Evolutionary conservation across 345 rosid genomes (phyloP), one percentile per base, ranked within the genome.

Genomic region (Lagerstroemia speciosa): DNA sequence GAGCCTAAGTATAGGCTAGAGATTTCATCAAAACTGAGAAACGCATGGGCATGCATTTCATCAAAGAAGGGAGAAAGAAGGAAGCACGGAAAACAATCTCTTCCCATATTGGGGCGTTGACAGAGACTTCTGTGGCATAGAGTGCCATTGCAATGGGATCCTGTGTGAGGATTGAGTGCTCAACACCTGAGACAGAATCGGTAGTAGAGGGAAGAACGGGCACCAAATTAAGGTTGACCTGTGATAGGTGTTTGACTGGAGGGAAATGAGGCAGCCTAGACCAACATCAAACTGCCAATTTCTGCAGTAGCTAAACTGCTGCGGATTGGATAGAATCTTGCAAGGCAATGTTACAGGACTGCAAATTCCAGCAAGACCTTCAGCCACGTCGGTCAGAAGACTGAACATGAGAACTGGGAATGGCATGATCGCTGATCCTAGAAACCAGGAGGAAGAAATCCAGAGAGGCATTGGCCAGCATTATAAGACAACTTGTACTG

Each of bases 21-120:
- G 81, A 76, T 66, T 81, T 87, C 70, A 78, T 71, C 67, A 83
- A 79, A 72, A 83, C 73, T 22, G 84, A 81, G 69, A 82, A 74
- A 80, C 85, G 77, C 8, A 75, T 78, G 1, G 85, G 86, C 86
- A 82, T 79, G 73, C 76, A 83, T 67, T 79, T 74, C 61, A 83
- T 81, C 77, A 84, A 78, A n/a, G 83, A 83, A 19, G 84, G 91
- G n/a, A n/a, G n/a, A n/a, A 43, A 79, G 87, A 45, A 75, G 88
- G 64, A 82, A 83, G 24, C 85, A 40, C 81, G 72, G 61, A 81
- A 86, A 46, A 84, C 80, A 55, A 81, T 83, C 72, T 84, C 91
- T 73, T 81, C 83, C 84, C 88, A 86, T 10, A 79, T 29, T 12
- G 85, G 84, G 63, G 85, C 83, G 61, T 83, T 81, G 2, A 84